Base-by-base conservation (phyloP, 768 basidiomycete species). In the Strobilomyces echinocephalus region DNA sequence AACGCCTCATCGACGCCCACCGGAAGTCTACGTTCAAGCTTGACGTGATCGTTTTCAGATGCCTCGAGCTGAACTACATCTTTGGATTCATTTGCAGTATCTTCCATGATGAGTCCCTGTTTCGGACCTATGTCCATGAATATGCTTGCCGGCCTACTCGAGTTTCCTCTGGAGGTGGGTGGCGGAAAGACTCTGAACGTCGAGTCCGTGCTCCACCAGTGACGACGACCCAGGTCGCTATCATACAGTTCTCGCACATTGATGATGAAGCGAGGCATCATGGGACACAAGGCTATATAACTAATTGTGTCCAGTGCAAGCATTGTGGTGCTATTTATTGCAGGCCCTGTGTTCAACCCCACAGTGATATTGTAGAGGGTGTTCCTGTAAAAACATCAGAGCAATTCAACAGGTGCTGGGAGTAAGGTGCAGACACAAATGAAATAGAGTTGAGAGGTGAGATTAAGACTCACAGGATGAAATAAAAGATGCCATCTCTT, bases 201-300 rank as follows among this genome's bases (percentile, higher is more conserved):
- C 8, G 38, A 4, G 28, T 18, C 48, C 1, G 30, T 21, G 6
- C 10, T 28, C 7, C 16, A 16, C n/a, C 38, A 30, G 8, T n/a
- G n/a, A n/a, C 3, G 34, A 5, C 21, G 21, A 47, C 14, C 21
- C 10, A 21, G 16, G 26, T 36, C 15, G 15, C 15, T 15, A n/a
- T 49, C 47, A 30, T 49, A 49, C 35, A 49, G 20, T n/a, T 48
- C 46, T 8, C 46, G 35, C 10, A 48, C 26, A 9, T 18, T 38
- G 36, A 48, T 48, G 38, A 49, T 39, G 26, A 49, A 49, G 15
- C 47, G 47, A 39, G 47, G 47, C 36, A 49, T 49, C 26, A 39
- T 39, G 15, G n/a, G 3, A 12, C 36, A 10, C 14, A 49, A 3
- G 16, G 26, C n/a, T 28, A 20, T 39, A 28, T 14, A 12, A 15